Evolutionary conservation across 1,139 yeast genomes (phyloP), one percentile per base, ranked within the genome.

Genomic region (Pichia sp.): DNA sequence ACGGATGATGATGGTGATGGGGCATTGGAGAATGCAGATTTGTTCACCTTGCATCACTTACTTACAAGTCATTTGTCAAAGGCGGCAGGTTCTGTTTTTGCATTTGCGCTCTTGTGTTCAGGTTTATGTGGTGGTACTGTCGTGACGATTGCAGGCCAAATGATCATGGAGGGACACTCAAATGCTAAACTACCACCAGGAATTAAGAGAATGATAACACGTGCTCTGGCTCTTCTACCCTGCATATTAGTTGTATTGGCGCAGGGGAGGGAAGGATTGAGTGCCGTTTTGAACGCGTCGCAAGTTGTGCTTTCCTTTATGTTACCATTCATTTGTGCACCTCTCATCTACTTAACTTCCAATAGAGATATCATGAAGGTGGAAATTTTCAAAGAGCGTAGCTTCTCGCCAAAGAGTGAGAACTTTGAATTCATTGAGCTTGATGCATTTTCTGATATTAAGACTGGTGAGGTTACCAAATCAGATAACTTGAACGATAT

Each of bases 41-140:
- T 91, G 45, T 77, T 83, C 56, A 77, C 95, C 12, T 85, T 91
- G 45, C 85, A 88, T 57, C 73, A 80, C 41, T 67, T 88, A 58
- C 70, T 91, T 18, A 67, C 78, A 5, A 63, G 69, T 30, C 85
- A 82, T 51, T 69, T 91, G 31, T 84, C 95, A 1, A 80, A 84
- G n/a, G 80, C 87, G 3, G 97, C 97, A 0, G 98, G 97, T 5
- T 67, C 86, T 22, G 78, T 91, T 1, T 91, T 91, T 64, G 96
- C 96, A 2, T 62, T 87, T 30, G 97, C 97, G 1, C 72, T 91
- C 58, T 66, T 91, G 35, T 87, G 88, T 55, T 83, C 95, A n/a
- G 98, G 98, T 15, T 95, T 88, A 56, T 83, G 95, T 52, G 97
- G 98, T 2, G 97, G 98, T 33, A 84, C 93, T 22, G 95, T 91